Evolutionary conservation across 1,284 basidiomycete species (phyloP).

Genomic region (Cutaneotrichosporon cutaneum): DNA sequence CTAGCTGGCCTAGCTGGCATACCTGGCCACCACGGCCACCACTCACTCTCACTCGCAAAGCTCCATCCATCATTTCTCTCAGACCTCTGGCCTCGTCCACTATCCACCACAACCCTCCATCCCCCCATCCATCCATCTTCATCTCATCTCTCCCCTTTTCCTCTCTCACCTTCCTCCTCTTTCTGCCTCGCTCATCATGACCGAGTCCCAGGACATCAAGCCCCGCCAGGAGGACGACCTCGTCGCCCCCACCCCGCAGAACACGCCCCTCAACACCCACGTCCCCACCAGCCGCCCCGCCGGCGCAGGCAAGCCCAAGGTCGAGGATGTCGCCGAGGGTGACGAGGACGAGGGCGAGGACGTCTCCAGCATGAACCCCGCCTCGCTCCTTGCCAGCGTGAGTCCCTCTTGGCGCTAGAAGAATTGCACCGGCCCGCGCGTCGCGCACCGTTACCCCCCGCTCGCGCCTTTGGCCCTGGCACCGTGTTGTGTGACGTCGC

Average conservation of each 20-base stretch:
- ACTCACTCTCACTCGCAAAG: no score
- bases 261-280: conserved; percentile 71
- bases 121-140: background rate
- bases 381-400: conserved; percentile 51
- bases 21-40: no score
- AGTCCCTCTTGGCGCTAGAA: conserved; percentile 28
- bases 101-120: background rate
- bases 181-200: conserved; percentile 32
- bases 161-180: conserved; percentile 3
- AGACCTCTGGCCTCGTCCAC: background rate
- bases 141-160: no score
- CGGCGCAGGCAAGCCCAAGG: conserved; percentile 66
- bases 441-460: background rate
- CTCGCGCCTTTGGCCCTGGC: background rate
- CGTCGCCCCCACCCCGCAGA: conserved; percentile 73
- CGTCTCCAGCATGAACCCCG: conserved; percentile 54
- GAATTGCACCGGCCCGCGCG: background rate
- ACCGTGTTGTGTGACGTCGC: background rate
- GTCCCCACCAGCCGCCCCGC: conserved; percentile 63
- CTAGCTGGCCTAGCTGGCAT: no score
- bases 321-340: conserved; percentile 64
- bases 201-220: conserved; percentile 46
- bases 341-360: conserved; percentile 55
- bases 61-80: background rate
- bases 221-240: conserved; percentile 35